A percentile compares a stretch with the other conserved stretches of the same genome.
Conservation (phyloP, 768 basidiomycete genomes). For the Lactarius indigo region DNA sequence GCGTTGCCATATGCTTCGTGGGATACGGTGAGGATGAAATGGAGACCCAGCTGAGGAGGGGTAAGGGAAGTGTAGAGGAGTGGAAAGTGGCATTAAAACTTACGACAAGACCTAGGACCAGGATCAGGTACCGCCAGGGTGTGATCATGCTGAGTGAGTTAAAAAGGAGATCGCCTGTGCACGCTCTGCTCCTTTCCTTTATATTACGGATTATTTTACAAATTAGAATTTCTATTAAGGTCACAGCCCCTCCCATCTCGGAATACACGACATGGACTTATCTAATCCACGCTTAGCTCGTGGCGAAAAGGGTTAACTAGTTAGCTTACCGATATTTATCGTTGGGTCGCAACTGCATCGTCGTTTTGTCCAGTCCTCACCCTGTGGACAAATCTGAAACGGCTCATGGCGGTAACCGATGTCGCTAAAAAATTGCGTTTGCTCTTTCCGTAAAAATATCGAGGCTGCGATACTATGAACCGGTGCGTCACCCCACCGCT, state of each 20-base stretch:
- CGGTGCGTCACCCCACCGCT: conserved; percentile 85
- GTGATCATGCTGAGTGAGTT: conserved; percentile 46
- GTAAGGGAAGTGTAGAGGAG: neutral
- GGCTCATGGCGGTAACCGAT: conserved; percentile 82
- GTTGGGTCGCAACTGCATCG: conserved; percentile 71
- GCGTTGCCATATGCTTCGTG: conserved; percentile 47
- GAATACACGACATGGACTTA: conserved; percentile 3
- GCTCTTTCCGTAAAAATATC: conserved; percentile 69
- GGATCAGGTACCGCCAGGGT: conserved; percentile 54
- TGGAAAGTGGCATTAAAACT: conserved; percentile 9
- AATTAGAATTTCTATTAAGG: neutral
- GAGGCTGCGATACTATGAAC: conserved; percentile 83
- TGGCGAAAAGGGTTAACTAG: neutral
- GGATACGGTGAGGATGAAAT: conserved; percentile 51
- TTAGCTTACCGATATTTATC: conserved; percentile 60
- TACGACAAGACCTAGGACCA: conserved; percentile 37
- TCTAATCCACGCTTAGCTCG: neutral
- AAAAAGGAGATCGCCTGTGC: neutral
- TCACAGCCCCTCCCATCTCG: neutral
- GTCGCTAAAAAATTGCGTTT: conserved; percentile 79
- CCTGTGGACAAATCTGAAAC: conserved; percentile 73
- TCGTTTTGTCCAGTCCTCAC: conserved; percentile 51
- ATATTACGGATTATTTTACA: neutral
- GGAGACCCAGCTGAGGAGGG: conserved; percentile 46
- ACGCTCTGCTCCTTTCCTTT: neutral